phyloP scores from a whole-genome alignment of 805 yeast genomes.

The Barnettozyma sucrosica region DNA sequence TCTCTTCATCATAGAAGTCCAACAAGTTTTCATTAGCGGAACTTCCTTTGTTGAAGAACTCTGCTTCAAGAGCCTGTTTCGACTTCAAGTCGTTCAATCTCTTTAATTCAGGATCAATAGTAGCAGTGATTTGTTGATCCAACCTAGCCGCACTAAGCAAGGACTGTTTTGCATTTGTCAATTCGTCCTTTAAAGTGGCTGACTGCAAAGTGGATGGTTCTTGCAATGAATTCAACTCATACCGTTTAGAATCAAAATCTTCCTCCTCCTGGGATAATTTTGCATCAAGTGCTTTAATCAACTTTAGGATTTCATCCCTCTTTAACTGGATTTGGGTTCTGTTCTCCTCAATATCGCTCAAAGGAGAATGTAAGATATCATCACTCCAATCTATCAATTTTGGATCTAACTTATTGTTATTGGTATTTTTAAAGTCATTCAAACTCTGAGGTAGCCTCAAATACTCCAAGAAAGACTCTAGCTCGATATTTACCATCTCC shows the following conservation, averaged over 20 bases:
- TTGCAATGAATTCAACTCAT: slow-evolving; percentile 30
- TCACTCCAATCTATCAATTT: slow-evolving; percentile 27
- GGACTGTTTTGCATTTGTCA: slow-evolving; percentile 51
- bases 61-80: slow-evolving; percentile 29
- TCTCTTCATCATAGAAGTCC: slow-evolving; percentile 54
- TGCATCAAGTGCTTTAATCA: slow-evolving; percentile 32
- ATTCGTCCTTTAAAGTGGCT: slow-evolving; percentile 45
- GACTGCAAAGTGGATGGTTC: slow-evolving; percentile 34
- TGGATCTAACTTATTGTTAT: slow-evolving; percentile 26
- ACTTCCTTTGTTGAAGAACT: slow-evolving; percentile 13
- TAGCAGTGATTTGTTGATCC: slow-evolving; percentile 46
- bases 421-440: slow-evolving; percentile 40
- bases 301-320: slow-evolving; percentile 33
- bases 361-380: slow-evolving; percentile 23
- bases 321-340: slow-evolving; percentile 24
- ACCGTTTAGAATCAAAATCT: slow-evolving; percentile 29
- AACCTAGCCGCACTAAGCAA: slow-evolving; percentile 55
- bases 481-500: slow-evolving; percentile 75
- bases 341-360: slow-evolving; percentile 28
- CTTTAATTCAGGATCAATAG: slow-evolving; percentile 36
- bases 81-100: slow-evolving; percentile 44
- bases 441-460: slow-evolving; percentile 68
- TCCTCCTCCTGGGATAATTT: slow-evolving; percentile 30
- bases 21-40: slow-evolving; percentile 41
- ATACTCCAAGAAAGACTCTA: slow-evolving; percentile 72